phyloP scores from a whole-genome alignment of 441 rosid species.

The Eutrema salsugineum region DNA sequence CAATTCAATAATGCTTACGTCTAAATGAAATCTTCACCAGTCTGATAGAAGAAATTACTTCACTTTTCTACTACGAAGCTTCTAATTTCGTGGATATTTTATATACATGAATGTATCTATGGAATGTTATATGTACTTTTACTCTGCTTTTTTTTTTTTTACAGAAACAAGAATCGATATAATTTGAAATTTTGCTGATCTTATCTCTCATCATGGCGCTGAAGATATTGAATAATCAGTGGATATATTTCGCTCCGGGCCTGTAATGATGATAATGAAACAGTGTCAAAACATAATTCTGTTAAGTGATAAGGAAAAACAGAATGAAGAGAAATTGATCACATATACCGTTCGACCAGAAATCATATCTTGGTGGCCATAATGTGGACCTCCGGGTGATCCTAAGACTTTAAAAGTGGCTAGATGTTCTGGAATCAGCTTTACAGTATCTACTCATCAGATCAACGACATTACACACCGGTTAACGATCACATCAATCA shows the following conservation, averaged over 20 bases:
- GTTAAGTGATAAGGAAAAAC: not conserved
- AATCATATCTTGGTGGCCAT: conserved; percentile 54
- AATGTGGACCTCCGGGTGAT: conserved; percentile 63
- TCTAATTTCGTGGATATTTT: not conserved
- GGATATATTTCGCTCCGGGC: conserved; percentile 48
- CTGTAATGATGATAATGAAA: conserved; percentile 28
- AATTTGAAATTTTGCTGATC: not conserved
- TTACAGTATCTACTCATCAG: conserved; percentile 49
- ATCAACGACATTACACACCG: not conserved
- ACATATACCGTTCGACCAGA: conserved; percentile 43
- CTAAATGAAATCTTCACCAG: not conserved
- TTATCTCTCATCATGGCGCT: conserved; percentile 37
- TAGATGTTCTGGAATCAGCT: conserved; percentile 45
- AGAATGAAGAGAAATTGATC: not conserved
- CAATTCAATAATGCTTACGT: not conserved
- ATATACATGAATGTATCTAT: not conserved
- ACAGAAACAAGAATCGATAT: conserved; percentile 4
- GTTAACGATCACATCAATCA: not conserved
- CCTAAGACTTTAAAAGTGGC: conserved; percentile 53
- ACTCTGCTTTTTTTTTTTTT: not conserved
- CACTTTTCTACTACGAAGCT: not conserved
- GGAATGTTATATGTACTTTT: not conserved
- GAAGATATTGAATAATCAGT: conserved; percentile 40
- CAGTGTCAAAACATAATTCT: not conserved
- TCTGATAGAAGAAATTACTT: not conserved